Base-by-base conservation (phyloP, 257 asterid genomes). In the Petunia secreta region DNA sequence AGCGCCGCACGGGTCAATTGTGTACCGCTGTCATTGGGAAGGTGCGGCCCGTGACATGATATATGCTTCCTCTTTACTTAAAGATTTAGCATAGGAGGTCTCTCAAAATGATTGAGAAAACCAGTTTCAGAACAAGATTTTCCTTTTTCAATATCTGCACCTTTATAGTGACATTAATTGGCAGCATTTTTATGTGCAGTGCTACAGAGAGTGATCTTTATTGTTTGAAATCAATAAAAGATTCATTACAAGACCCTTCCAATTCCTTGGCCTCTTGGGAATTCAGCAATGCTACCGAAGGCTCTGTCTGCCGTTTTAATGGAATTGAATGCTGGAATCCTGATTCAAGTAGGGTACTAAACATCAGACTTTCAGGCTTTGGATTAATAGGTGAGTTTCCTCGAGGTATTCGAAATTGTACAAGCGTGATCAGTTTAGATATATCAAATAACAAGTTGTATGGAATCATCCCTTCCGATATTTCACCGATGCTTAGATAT, bases 331-430 rank as follows among this genome's bases (percentile, higher is more conserved):
- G 87, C 54, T 84, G 85, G 85, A 57, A 63, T 46, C 37, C 54
- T 11, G 15, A 40, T 25, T 84, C 69, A 53, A 71, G 55, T 14
- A 77, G 4, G 75, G 87, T 84, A 8, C n/a, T 78, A 4, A 73
- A 46, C 48, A 62, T 84, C 8, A 2, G 55, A 6, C 9, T 8
- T 6, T 6, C 2, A 50, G 54, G 2, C n/a, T n/a, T n/a, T n/a
- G 85, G 40, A 37, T 83, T 81, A 34, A n/a, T 36, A 15, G 89
- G 89, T 36, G 48, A 60, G 8, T 85, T 85, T 78, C 86, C 86
- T 2, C 60, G 41, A 1, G 80, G 86, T 1, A 36, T 83, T 38
- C 55, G 0, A 37, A 44, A 58, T 2, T 85, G 88, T 54, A 36
- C 78, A 0, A 8, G 52, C 57, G 36, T 82, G 43, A 59, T 75